Evolutionary conservation across 345 rosid species (phyloP), one percentile per base, ranked within the genome.

Genomic region (Euphorbia peplus): DNA sequence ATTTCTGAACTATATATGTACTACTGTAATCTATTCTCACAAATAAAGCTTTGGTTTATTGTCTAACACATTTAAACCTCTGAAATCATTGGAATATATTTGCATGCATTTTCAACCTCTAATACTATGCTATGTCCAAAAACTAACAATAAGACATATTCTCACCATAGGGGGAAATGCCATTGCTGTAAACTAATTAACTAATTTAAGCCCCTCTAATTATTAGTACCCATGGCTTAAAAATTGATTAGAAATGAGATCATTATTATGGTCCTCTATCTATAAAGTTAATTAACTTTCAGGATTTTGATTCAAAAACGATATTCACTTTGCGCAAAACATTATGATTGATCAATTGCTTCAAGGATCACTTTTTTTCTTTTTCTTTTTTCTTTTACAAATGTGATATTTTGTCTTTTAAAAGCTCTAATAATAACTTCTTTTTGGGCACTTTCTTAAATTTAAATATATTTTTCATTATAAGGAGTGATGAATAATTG

Each of bases 381-480:
- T 32, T 32, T 2, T 29, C 26, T 16, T 30, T 44, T 50, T 18
- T 54, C 48, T 26, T 52, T 56, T 53, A 53, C 57, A 60, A 59
- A 46, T 64, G 56, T 65, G 76, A 73, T 73, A 73, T 70, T n/a
- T n/a, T 54, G 64, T 63, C 75, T 75, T 76, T 70, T 26, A 56
- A 74, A 78, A 81, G 79, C 53, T n/a, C n/a, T 78, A 76, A 83
- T 83, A 74, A 85, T 77, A 70, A 70, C 58, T 67, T 63, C 82
- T 80, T 86, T 86, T 82, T 74, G 61, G 71, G 70, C 66, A 39
- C 77, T 70, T 48, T 56, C 66, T 37, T 30, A 16, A 60, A 60
- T 60, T 41, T 18, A 53, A 30, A 48, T 53, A 8, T 57, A 57
- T 21, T 53, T 21, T 55, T 59, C 22, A 64, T 22, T 18, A 48